phyloP scores from a whole-genome alignment of 1,284 basidiomycete species.

The Irpex sp. region DNA sequence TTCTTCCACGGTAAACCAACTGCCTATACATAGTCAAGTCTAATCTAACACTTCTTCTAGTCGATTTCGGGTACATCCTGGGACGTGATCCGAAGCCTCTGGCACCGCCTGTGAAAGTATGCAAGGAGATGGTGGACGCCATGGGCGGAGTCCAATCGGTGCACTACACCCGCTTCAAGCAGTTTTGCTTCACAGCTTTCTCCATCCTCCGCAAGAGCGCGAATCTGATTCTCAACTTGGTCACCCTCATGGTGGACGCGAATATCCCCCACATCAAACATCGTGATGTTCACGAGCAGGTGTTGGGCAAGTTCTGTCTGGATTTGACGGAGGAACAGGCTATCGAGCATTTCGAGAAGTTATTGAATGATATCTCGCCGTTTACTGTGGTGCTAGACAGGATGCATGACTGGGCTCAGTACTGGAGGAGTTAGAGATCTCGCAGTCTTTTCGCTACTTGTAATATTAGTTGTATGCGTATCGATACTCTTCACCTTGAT shows the following conservation, averaged over 20 bases:
- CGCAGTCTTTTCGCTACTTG: neutral
- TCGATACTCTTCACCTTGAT: no score
- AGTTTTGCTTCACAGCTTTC: conserved; percentile 94
- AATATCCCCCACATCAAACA: conserved; percentile 98
- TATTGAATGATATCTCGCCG: conserved; percentile 94
- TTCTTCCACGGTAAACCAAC: conserved; percentile 73
- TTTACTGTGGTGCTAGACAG: conserved; percentile 89
- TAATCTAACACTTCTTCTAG: conserved; percentile 35
- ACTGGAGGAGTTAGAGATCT: conserved; percentile 59
- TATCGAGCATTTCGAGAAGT: conserved; percentile 91
- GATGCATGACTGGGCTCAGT: conserved; percentile 85
- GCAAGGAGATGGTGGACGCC: conserved; percentile 99
- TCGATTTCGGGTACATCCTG: conserved; percentile 98
- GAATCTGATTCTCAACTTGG: conserved; percentile 96
- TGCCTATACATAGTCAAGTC: neutral
- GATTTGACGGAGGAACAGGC: conserved; percentile 95
- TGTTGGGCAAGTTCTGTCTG: conserved; percentile 95
- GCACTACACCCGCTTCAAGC: conserved; percentile 93
- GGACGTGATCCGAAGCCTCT: conserved; percentile 98
- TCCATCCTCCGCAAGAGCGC: conserved; percentile 93
- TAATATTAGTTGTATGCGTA: neutral
- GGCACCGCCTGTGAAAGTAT: conserved; percentile 96
- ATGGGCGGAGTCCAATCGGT: conserved; percentile 95
- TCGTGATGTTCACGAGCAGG: conserved; percentile 79
- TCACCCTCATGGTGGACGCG: conserved; percentile 96